Evolutionary conservation across 345 rosid genomes (phyloP).

Genomic region (Raphanus raphanistrum): DNA sequence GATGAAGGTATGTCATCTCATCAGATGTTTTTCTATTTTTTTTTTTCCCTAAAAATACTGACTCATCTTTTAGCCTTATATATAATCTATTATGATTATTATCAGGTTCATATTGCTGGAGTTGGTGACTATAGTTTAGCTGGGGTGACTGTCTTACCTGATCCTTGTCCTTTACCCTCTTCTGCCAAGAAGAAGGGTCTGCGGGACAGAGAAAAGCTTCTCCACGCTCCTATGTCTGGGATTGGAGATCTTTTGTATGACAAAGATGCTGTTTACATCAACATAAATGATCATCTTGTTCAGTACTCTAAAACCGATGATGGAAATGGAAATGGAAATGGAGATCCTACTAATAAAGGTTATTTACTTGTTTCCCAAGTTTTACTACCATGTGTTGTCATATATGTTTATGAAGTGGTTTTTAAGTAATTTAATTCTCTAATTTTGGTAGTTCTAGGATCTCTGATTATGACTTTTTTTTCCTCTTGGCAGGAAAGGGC

Average conservation of each 20-base stretch:
- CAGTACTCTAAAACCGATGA: conserved; percentile 75
- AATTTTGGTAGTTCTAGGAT: neutral
- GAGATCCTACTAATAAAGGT: conserved; percentile 63
- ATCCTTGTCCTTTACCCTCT: conserved; percentile 97
- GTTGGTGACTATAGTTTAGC: conserved; percentile 89
- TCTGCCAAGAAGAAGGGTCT: conserved; percentile 83
- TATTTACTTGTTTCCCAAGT: neutral
- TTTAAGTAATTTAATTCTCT: neutral
- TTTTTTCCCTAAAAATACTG: neutral
- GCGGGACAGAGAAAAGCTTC: conserved; percentile 83
- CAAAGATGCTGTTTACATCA: conserved; percentile 95
- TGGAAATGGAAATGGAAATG: conserved; percentile 55
- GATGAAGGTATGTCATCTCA: conserved; percentile 57
- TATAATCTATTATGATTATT: conserved; percentile 4
- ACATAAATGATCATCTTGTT: conserved; percentile 84
- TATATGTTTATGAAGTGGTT: neutral
- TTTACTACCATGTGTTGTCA: neutral
- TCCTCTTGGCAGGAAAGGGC: conserved; percentile 55
- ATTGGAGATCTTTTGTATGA: conserved; percentile 93
- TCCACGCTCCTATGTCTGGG: conserved; percentile 98
- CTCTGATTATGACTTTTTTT: conserved; percentile 18
- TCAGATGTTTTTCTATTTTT: neutral
- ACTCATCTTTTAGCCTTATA: neutral
- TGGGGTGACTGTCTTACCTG: conserved; percentile 73
- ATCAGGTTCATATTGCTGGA: conserved; percentile 97